Base-by-base conservation (phyloP, 2,329 filamentous ascomycete species). In the Meredithiella fracta region DNA sequence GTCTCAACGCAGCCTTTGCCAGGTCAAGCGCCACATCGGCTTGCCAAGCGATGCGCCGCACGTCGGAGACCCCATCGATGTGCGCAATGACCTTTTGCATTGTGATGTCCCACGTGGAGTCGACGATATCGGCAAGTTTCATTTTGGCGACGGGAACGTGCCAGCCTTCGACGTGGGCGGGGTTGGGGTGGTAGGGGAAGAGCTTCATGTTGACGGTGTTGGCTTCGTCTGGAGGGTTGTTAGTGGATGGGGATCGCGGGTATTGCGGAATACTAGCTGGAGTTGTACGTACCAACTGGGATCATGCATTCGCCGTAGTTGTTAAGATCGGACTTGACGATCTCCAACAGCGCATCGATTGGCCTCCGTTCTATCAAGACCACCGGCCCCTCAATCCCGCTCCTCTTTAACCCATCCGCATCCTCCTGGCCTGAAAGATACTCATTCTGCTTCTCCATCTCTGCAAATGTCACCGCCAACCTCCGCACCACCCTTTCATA, bases 271-370 rank as follows among this genome's bases (percentile, higher is more conserved):
- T 2, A n/a, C n/a, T 17, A 40, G 14, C n/a, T n/a, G n/a, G n/a
- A n/a, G n/a, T n/a, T n/a, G 15, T 15, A 72, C 78, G 60, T 71
- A 90, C 86, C 86, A 60, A 96, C 91, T 0, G 90, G 90, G 64
- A 96, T 95, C 90, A 95, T 95, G 74, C 90, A 95, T 71, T 98
- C 92, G 65, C 87, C 90, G 65, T 96, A 98, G 63, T 94, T 94
- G 65, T 97, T 96, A 62, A 98, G 66, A 66, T 98, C 90, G 69
- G 96, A 81, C 65, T 82, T 82, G 58, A 85, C 76, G 59, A 85
- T 84, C 68, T 85, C 89, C 62, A 97, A 75, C 61, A 98, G 70
- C 62, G 85, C 87, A 71, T 91, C 86, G 64, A 95, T 94, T 2
- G 78, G 72, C 67, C 86, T 70, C 72, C 83, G 64, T 31, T 52